phyloP scores from a whole-genome alignment of 2,329 filamentous ascomycete species.

The Chrysosporium keratinophilum region DNA sequence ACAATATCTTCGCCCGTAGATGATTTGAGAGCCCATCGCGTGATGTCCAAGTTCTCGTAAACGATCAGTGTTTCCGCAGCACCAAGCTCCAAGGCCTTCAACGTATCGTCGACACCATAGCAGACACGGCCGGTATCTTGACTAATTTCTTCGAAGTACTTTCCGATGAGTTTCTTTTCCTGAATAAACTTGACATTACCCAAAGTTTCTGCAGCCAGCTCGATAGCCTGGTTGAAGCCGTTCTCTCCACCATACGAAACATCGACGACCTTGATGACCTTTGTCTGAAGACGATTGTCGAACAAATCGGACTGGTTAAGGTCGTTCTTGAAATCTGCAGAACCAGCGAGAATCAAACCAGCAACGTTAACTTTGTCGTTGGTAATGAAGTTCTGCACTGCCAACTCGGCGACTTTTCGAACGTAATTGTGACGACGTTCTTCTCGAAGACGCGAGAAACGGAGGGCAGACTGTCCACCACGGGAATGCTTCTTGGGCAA shows the following conservation, averaged over 20 bases:
- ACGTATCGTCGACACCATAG: slow-evolving; percentile 94
- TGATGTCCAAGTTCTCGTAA: slow-evolving; percentile 94
- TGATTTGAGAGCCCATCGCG: slow-evolving; percentile 78
- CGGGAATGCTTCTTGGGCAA: slow-evolving; percentile 99
- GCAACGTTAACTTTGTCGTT: slow-evolving; percentile 97
- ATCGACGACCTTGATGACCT: slow-evolving; percentile 99
- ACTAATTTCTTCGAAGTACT: slow-evolving; percentile 98
- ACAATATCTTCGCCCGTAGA: slow-evolving; percentile 61
- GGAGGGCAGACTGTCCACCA: slow-evolving; percentile 98
- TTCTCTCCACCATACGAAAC: slow-evolving; percentile 98
- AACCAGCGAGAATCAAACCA: slow-evolving; percentile 89
- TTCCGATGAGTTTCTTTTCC: slow-evolving; percentile 99
- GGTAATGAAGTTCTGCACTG: slow-evolving; percentile 98
- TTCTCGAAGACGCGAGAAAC: slow-evolving; percentile 98
- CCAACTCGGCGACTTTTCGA: slow-evolving; percentile 93
- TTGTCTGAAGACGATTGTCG: slow-evolving; percentile 76
- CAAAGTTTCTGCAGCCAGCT: slow-evolving; percentile 85
- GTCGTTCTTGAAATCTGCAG: slow-evolving; percentile 99
- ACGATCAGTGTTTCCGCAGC: slow-evolving; percentile 92
- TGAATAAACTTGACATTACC: slow-evolving; percentile 99
- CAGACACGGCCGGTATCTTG: slow-evolving; percentile 94
- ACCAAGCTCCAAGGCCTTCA: slow-evolving; percentile 92
- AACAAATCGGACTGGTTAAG: slow-evolving; percentile 97
- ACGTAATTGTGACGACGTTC: slow-evolving; percentile 99
- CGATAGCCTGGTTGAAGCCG: slow-evolving; percentile 98